Percentiles rank a stretch among this genome's conserved stretches.
These are phyloP conservation scores for Podospora comata DNA, from an alignment of 495 filamentous ascomycete genomes.

Conservation along the genomic window DNA sequence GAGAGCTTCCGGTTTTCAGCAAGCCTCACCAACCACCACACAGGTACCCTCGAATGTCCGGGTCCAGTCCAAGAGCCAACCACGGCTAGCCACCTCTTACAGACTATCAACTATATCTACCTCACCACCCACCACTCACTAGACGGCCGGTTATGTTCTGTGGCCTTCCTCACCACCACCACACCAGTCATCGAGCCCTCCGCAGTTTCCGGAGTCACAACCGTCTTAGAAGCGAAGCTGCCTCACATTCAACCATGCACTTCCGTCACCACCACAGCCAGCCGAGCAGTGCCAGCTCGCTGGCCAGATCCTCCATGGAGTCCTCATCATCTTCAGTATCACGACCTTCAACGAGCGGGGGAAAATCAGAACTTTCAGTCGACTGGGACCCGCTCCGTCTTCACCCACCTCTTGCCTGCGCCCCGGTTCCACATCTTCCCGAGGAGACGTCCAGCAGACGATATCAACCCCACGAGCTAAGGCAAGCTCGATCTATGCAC, in stretches of 20 bases:
- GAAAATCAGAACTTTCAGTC: conserved; percentile 25
- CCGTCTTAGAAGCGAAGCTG: conserved; percentile 17
- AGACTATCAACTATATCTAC: neutral
- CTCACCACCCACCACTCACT: neutral
- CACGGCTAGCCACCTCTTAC: neutral
- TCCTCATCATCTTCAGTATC: conserved; percentile 18
- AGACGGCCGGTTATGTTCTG: conserved; percentile 27
- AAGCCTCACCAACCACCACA: conserved; percentile 1
- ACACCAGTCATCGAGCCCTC: conserved; percentile 26
- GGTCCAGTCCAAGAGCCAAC: neutral
- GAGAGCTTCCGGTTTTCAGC: neutral
- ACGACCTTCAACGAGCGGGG: conserved; percentile 28
- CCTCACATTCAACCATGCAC: conserved; percentile 17
- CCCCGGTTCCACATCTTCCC: conserved; percentile 16
- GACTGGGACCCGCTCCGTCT: conserved; percentile 38
- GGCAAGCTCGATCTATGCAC: conserved; percentile 25
- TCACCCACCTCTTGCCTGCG: conserved; percentile 28
- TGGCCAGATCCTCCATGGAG: conserved; percentile 29
- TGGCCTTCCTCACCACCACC: conserved; percentile 18
- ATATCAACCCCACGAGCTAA: conserved; percentile 25
- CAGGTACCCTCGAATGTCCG: neutral
- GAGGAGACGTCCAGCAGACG: conserved; percentile 13
- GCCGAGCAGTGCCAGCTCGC: conserved; percentile 30
- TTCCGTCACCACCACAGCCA: conserved; percentile 19
- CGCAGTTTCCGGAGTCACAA: conserved; percentile 36